Evolutionary conservation across 2,329 filamentous ascomycete genomes (phyloP), one percentile per base, ranked within the genome.

Genomic region (Colletotrichum siamense): DNA sequence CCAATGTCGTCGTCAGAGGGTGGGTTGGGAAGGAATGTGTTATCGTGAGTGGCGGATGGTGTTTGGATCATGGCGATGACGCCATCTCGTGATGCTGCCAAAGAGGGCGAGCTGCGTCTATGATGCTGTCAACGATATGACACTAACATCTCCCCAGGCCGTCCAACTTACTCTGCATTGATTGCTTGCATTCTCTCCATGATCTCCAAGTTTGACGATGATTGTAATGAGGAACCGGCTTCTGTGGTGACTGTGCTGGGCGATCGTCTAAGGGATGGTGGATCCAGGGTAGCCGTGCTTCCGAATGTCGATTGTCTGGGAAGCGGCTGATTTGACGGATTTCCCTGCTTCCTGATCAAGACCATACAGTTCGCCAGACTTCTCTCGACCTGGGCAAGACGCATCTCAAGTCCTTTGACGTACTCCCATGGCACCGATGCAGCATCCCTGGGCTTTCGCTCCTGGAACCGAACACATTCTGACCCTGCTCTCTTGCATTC

Each of bases 401-500:
- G 69, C n/a, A 39, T 22, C 59, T 71, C 69, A 32, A 71, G 59
- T 28, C 44, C 69, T 49, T 66, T 71, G 61, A 71, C 59, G 49
- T 71, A 71, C 28, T 64, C 69, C 69, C 69, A 71, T 22, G 69
- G 69, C n/a, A 71, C 61, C 22, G 59, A 64, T 6, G 61, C 39
- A 24, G 61, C 69, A 36, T 71, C 61, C 28, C 61, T 65, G 3
- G 28, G 44, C 30, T 71, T 71, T 8, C 61, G 61, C n/a, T 71
- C 61, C 28, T 66, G 69, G 32, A 66, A 71, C 6, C 69, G 69
- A 10, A 71, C 61, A 22, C 61, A 71, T 12, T 71, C 69, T 8
- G 61, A 64, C 10, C 69, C 69, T 30, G 59, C 44, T 26, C 62
- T 64, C 62, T 34, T 55, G 62, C 69, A 66, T 44, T 71, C 69